Percentiles rank a stretch among this genome's conserved stretches.
These are phyloP conservation scores for Vaccinium darrowii DNA, from an alignment of 148 eudicot genomes.

Conservation along the genomic window DNA sequence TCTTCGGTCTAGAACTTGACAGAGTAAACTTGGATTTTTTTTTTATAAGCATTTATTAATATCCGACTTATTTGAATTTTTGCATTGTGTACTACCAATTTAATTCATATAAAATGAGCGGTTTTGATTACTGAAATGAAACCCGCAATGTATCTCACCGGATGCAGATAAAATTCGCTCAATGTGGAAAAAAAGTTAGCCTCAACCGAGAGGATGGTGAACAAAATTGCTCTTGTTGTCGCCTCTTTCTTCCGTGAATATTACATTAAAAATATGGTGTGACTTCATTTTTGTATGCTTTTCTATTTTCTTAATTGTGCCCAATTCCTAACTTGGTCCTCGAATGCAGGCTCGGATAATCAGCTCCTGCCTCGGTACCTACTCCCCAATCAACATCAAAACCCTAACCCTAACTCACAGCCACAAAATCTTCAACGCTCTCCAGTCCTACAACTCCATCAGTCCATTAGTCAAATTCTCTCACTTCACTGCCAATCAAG, in stretches of 20 bases:
- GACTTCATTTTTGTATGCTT: background rate
- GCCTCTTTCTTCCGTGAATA: background rate
- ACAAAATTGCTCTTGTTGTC: background rate
- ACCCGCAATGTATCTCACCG: background rate
- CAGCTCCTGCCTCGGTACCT: slow-evolving; percentile 38
- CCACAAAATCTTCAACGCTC: slow-evolving; percentile 43
- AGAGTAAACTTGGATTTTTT: too few species aligned
- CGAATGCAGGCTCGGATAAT: slow-evolving; percentile 35
- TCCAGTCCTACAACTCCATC: slow-evolving; percentile 67
- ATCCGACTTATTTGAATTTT: too few species aligned
- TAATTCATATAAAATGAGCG: background rate
- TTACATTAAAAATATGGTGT: background rate
- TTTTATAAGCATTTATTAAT: too few species aligned
- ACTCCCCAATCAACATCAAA: slow-evolving; percentile 19
- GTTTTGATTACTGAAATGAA: background rate
- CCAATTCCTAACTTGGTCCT: background rate
- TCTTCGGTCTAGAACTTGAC: background rate
- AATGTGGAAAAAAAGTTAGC: background rate
- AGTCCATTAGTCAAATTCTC: slow-evolving; percentile 71
- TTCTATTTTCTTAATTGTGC: background rate
- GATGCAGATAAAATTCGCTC: background rate
- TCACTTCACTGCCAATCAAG: slow-evolving; percentile 84
- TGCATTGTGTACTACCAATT: too few species aligned
- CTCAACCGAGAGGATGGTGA: background rate
- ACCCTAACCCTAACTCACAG: slow-evolving; percentile 29